Base-by-base conservation (phyloP, 352 stramenopile species). In the Globisporangium barbulae region DNA sequence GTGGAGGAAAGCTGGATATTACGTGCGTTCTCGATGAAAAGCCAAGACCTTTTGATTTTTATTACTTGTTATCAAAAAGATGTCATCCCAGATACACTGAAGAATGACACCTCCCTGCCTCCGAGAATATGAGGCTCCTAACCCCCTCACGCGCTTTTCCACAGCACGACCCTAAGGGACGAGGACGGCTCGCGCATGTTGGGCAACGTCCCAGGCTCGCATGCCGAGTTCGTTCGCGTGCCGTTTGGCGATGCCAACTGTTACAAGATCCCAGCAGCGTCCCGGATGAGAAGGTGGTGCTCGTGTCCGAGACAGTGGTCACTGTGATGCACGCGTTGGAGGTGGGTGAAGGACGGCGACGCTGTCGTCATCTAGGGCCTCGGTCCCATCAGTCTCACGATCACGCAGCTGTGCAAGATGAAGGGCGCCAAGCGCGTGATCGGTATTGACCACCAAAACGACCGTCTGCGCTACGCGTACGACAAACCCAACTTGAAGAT, bases 151-250 rank as follows among this genome's bases (percentile, higher is more conserved):
- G n/a, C n/a, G n/a, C n/a, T n/a, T n/a, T n/a, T n/a, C n/a, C n/a
- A n/a, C n/a, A n/a, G n/a, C n/a, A n/a, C n/a, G n/a, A n/a, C n/a
- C n/a, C n/a, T n/a, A n/a, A n/a, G n/a, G n/a, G n/a, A n/a, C n/a
- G n/a, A n/a, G n/a, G n/a, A n/a, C n/a, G n/a, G n/a, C 31, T 79
- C 75, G 3, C 73, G 74, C 5, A 64, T 90, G 72, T 50, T 83
- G 31, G 78, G 75, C 63, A 87, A 85, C 55, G 64, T 90, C 5
- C 81, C 83, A 0, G 85, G 85, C 53, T 77, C 81, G 25, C 80
- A 91, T 56, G 85, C 85, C 8, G 79, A 94, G 74, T 92, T 75
- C 50, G 79, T 92, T 15, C 79, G 84, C 25, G 85, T 94, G 63
- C 85, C 85, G 3, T 89, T 85, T 48, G 85, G 66, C 4, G 85